Evolutionary conservation across 1,284 basidiomycete genomes (phyloP).

Genomic region (Ustilago curta): DNA sequence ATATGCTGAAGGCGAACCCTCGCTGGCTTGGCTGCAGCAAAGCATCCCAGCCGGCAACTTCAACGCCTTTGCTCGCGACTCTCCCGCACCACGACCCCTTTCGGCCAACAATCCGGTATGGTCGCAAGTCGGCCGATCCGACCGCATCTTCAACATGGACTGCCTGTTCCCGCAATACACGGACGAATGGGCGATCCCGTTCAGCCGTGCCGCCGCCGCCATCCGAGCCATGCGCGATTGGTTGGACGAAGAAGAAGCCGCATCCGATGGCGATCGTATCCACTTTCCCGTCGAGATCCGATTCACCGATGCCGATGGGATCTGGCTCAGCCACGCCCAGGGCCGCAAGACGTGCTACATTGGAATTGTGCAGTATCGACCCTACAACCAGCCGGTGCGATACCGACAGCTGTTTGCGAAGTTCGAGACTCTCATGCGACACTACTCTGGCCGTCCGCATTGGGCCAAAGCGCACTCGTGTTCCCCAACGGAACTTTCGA

Average conservation of each 20-base stretch:
- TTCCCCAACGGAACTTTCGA: conserved; percentile 76
- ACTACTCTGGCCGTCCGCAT: conserved; percentile 87
- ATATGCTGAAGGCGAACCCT: conserved; percentile 31
- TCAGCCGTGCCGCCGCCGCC: conserved; percentile 74
- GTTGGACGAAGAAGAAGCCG: conserved; percentile 77
- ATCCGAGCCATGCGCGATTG: conserved; percentile 81
- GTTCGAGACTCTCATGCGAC: conserved; percentile 82
- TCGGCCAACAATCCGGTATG: conserved; percentile 32
- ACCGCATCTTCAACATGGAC: conserved; percentile 68
- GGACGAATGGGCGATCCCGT: conserved; percentile 88
- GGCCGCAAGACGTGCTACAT: conserved; percentile 89
- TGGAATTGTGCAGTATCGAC: conserved; percentile 94
- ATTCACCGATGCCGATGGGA: conserved; percentile 87
- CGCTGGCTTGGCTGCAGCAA: conserved; percentile 18
- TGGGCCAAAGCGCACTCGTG: conserved; percentile 95
- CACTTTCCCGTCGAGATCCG: conserved; percentile 96
- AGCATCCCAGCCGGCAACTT: conserved; percentile 33
- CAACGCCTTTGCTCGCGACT: conserved; percentile 34
- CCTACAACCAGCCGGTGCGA: conserved; percentile 87
- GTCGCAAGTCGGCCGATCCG: conserved; percentile 58
- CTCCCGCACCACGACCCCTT: conserved; percentile 36
- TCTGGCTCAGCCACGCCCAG: conserved; percentile 90
- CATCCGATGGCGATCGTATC: conserved; percentile 79
- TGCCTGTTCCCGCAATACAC: conserved; percentile 68
- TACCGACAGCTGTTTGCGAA: conserved; percentile 83